Base-by-base conservation (phyloP, 2,329 filamentous ascomycete genomes). In the Amphichorda felina region DNA sequence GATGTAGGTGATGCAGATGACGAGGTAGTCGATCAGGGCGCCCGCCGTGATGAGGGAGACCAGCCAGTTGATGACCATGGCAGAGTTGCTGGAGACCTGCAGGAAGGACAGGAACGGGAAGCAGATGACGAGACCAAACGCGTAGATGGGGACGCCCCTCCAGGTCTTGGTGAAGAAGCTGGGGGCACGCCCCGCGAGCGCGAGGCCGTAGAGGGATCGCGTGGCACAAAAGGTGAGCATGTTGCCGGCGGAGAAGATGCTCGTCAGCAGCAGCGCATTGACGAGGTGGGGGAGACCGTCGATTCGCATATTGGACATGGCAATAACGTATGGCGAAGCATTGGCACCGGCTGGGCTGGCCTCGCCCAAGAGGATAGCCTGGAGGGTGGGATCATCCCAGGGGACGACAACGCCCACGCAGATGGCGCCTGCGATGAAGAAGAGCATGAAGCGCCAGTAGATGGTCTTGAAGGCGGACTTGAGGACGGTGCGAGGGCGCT, bases 391-490 rank as follows among this genome's bases (percentile, higher is more conserved):
- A 45, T 83, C 75, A 40, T 82, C 70, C 50, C 75, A 77, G 4
- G 80, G 66, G 33, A 85, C 65, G 32, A 82, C 55, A 33, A 83
- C 78, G 14, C 77, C 78, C 17, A 82, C 70, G 19, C 66, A 68
- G 2, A 87, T 61, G 2, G 78, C 74, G 5, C 79, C 79, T 3
- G 81, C 66, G 17, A 84, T 67, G 55, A 84, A 85, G 57, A 86
- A 85, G 13, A 75, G 56, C 2, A 73, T 78, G 34, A 86, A 68
- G 30, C 82, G 74, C 51, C 77, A 81, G 56, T 83, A 84, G 6
- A 84, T 77, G 1, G 75, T 77, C 47, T 82, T 83, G 59, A 74
- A 85, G 1, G 81, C 81, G 32, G 67, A 68, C 22, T 79, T 79
- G 55, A 87, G 70, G 33, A 72, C 70, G 9, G 57, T 59, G 4